These are phyloP conservation scores for Seiridium cupressi DNA, from an alignment of 2,329 filamentous ascomycete genomes.

Conservation along the genomic window DNA sequence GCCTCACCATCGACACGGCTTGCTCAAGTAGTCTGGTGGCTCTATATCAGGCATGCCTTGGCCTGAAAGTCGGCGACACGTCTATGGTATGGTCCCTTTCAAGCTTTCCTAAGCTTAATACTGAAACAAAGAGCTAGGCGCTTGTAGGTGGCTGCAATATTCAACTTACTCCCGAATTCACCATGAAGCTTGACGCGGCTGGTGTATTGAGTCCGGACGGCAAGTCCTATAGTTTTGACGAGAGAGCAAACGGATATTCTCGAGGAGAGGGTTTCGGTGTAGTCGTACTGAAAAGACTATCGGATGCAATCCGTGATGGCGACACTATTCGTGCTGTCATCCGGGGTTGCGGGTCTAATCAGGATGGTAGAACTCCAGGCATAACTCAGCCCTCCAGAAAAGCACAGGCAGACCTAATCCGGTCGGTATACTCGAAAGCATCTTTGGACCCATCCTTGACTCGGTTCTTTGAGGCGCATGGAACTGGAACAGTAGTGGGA, in stretches of 20 bases:
- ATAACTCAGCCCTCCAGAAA: neutral
- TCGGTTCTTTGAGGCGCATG: neutral
- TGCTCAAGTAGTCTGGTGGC: too few relatives aligned
- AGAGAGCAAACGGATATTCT: neutral
- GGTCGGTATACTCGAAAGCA: neutral
- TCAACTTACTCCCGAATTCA: too few relatives aligned
- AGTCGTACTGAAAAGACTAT: neutral
- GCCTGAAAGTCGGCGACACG: too few relatives aligned
- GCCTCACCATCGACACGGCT: too few relatives aligned
- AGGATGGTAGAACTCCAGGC: neutral
- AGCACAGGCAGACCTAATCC: neutral
- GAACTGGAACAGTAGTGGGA: constrained; percentile 35
- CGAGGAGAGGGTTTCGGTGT: neutral
- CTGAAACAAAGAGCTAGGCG: too few relatives aligned
- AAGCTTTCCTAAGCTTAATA: too few relatives aligned
- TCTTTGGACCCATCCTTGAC: neutral
- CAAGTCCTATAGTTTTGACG: neutral
- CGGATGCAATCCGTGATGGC: neutral
- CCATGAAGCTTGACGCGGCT: too few relatives aligned
- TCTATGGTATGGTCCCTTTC: too few relatives aligned
- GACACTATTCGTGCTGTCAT: neutral
- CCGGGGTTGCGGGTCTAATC: neutral
- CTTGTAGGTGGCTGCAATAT: too few relatives aligned
- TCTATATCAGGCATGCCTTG: too few relatives aligned
- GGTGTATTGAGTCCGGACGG: neutral